Base-by-base conservation (phyloP, 1,284 basidiomycete species). In the Laetiporus sulphureus region DNA sequence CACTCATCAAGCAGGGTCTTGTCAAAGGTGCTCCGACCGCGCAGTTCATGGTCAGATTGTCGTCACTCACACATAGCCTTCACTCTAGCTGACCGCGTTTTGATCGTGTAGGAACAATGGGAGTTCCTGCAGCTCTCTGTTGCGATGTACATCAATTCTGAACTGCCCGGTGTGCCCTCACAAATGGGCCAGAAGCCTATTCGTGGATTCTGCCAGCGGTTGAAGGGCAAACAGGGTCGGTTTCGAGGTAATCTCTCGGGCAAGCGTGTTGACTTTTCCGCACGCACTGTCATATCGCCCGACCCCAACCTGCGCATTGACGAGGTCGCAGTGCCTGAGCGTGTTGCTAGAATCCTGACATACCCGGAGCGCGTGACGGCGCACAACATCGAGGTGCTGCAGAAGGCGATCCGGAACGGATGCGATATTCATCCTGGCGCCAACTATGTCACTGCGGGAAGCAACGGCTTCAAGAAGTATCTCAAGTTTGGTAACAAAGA, bases 221-320 rank as follows among this genome's bases (percentile, higher is more conserved):
- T 99, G 45, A 99, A 99, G 69, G 96, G 96, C 33, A 99, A 99
- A 63, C 93, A 98, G 64, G 96, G 96, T 57, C 92, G 96, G 44
- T 99, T 99, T 70, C 80, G 96, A 63, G 96, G 96, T 22, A 99
- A 99, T 61, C 73, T 99, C 15, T 98, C 94, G 0, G 96, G 96
- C 48, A 99, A 99, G 65, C 91, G 96, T 65, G 96, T 99, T 54
- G 96, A 99, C 64, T 99, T 99, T 60, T 98, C 94, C 1, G 96
- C 86, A 13, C 86, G 96, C 56, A 99, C 96, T 4, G 96, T 99
- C 65, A 99, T 99, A 58, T 95, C 92, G 2, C 96, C 96, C 0
- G 96, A 99, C 62, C 96, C 96, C 8, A 99, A 99, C 62, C 69
- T 99, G 48, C 85, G 91, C 39, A 98, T 99, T 58, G 95, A 99